Evolutionary conservation across 192 early-diverging fungal genomes (phyloP), one percentile per base, ranked within the genome.

Genomic region (Umbelopsis vinacea): DNA sequence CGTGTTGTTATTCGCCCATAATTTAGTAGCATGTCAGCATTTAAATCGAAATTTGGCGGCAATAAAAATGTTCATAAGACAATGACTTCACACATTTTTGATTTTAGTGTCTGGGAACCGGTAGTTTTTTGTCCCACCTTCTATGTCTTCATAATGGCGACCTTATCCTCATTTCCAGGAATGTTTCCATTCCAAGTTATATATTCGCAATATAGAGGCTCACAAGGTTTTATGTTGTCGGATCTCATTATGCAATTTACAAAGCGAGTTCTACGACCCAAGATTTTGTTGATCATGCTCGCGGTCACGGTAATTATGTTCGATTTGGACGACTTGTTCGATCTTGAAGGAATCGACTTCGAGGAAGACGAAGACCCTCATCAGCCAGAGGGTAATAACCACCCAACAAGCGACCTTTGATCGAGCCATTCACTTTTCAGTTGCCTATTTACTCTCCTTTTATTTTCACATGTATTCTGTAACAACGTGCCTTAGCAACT

Each of bases 1-100:
- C 74, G 77, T 48, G 74, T 84, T 21, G 77, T 66, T 24, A 76
- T 81, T 46, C 78, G 77, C 69, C 23, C 52, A 22, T 82, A 80
- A 71, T 43, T 43, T 43, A 43, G 6, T 48, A 52, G 35, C 4
- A 63, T 35, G 17, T 29, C 15, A 50, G 5, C 48, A 15, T 50
- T n/a, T 21, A 2, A 43, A 11, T 43, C 40, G 40, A 12, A 12
- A 7, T 11, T 43, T 43, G 11, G 40, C 40, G 4, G 48, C 48
- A 50, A 50, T 50, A 50, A 50, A 43, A 43, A 29, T 29, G 29
- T 29, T 43, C 8, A 43, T 43, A 11, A 43, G 40, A 43, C 40
- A 43, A 43, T 43, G 40, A 43, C 11, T 43, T 12, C 2, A 43
- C 40, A 11, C 6, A 43, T 4, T 7, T 43, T 43, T 43, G 6